Percentiles rank a stretch among this genome's conserved stretches.
Conservation (phyloP, 352 stramenopile genomes). For the Aphanomyces astaci region DNA sequence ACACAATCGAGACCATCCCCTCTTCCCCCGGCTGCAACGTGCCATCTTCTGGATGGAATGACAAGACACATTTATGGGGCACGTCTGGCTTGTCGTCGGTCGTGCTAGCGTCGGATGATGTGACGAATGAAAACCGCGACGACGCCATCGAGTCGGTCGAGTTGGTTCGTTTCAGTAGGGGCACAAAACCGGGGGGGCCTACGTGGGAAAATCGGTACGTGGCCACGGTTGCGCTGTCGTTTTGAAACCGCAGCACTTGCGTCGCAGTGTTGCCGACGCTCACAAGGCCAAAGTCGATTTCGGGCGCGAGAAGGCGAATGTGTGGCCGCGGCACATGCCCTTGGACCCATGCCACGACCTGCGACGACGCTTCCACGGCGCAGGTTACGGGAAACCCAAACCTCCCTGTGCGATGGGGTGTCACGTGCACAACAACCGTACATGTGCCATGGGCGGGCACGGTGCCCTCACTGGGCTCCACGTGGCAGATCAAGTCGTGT, state of each 20-base stretch:
- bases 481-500: no score
- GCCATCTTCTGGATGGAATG: constrained; percentile 43
- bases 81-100: constrained; percentile 41
- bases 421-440: background rate
- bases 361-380: background rate
- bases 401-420: background rate
- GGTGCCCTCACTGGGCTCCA: background rate
- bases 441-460: background rate
- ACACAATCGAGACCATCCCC: constrained; percentile 36
- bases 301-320: constrained; percentile 38
- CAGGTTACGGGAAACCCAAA: constrained; percentile 13
- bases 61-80: constrained; percentile 36
- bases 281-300: constrained; percentile 73
- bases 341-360: constrained; percentile 6
- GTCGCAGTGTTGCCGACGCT: constrained; percentile 46
- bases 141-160: constrained; percentile 46
- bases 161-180: constrained; percentile 30
- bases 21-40: constrained; percentile 36
- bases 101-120: constrained; percentile 32
- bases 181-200: background rate
- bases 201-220: constrained; percentile 10
- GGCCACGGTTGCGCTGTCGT: constrained; percentile 16
- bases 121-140: constrained; percentile 33
- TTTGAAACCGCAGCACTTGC: constrained; percentile 29
- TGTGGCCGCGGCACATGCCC: constrained; percentile 31